A percentile compares a stretch with the other conserved stretches of the same genome.
phyloP scores from a whole-genome alignment of 257 asterid genomes.

The Rhazya stricta region DNA sequence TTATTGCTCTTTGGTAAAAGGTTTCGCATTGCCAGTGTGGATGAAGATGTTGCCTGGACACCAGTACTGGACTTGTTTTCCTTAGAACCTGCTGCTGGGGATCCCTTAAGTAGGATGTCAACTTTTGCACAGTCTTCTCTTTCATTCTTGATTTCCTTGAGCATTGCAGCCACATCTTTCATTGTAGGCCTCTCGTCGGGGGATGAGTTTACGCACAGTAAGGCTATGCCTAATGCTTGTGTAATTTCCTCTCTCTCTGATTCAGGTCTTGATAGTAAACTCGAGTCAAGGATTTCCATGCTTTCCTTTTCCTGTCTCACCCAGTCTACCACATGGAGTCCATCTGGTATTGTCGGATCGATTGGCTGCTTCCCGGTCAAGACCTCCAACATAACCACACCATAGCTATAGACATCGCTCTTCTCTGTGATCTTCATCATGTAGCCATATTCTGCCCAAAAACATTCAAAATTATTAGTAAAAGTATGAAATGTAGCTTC shows the following conservation, averaged over 20 bases:
- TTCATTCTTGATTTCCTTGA: slow-evolving; percentile 45
- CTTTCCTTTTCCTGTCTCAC: slow-evolving; percentile 30
- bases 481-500: neutral
- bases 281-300: slow-evolving; percentile 31
- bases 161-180: slow-evolving; percentile 60
- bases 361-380: slow-evolving; percentile 45
- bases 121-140: slow-evolving; percentile 40
- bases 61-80: slow-evolving; percentile 11
- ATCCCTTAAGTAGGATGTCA: slow-evolving; percentile 31
- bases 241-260: slow-evolving; percentile 39
- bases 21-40: slow-evolving; percentile 21
- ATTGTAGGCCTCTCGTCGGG: slow-evolving; percentile 46
- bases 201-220: slow-evolving; percentile 34
- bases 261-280: slow-evolving; percentile 28
- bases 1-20: slow-evolving; percentile 29
- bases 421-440: slow-evolving; percentile 45
- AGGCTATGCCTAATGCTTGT: slow-evolving; percentile 43
- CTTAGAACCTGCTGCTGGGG: slow-evolving; percentile 16
- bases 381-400: slow-evolving; percentile 43
- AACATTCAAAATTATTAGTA: neutral
- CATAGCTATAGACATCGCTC: slow-evolving; percentile 44
- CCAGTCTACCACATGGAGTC: slow-evolving; percentile 40
- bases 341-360: slow-evolving; percentile 49
- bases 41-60: slow-evolving; percentile 33
- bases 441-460: slow-evolving; percentile 36